Percentiles rank a stretch among this genome's conserved stretches.
Evolutionary conservation across 495 filamentous ascomycete genomes (phyloP).

Genomic region (Geopyxis carbonaria): DNA sequence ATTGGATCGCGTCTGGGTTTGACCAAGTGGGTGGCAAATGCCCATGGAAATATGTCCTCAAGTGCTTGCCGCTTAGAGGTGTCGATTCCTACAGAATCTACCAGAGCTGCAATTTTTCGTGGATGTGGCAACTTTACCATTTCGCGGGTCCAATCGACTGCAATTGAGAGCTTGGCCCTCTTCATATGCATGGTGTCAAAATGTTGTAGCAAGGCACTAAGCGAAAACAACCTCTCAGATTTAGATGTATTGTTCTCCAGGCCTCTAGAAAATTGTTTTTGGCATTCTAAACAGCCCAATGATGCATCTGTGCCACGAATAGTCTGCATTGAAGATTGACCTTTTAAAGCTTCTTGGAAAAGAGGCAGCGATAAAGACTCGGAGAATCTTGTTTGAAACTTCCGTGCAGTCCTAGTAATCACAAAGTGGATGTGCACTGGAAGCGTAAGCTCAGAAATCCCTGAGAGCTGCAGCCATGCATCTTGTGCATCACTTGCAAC

Average conservation of each 20-base stretch:
- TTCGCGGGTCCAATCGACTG: conserved; percentile 44
- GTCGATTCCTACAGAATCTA: conserved; percentile 37
- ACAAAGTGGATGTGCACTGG: conserved; percentile 45
- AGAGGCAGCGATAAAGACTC: conserved; percentile 39
- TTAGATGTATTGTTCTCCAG: conserved; percentile 6
- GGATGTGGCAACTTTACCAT: conserved; percentile 53
- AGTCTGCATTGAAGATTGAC: conserved; percentile 46
- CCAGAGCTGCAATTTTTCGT: conserved; percentile 32
- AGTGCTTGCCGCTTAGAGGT: conserved; percentile 38
- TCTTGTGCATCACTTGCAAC: conserved; percentile 31
- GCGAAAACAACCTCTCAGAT: conserved; percentile 30
- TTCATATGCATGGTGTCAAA: conserved; percentile 44
- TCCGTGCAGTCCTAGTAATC: conserved; percentile 42
- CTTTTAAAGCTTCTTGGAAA: conserved; percentile 50
- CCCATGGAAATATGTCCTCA: conserved; percentile 38
- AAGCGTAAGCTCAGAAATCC: conserved; percentile 44
- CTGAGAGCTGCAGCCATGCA: conserved; percentile 42
- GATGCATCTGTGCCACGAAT: conserved; percentile 47
- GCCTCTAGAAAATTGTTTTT: conserved; percentile 32
- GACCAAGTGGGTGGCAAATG: conserved; percentile 8
- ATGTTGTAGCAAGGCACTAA: conserved; percentile 48
- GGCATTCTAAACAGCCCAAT: conserved; percentile 40
- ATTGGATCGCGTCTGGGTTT: too few species aligned
- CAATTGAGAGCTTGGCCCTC: conserved; percentile 24
- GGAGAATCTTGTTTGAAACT: conserved; percentile 37